A percentile compares a stretch with the other conserved stretches of the same genome.
These are phyloP conservation scores for Coemansia sp. DNA, from an alignment of 192 early-diverging fungal genomes.

Conservation along the genomic window DNA sequence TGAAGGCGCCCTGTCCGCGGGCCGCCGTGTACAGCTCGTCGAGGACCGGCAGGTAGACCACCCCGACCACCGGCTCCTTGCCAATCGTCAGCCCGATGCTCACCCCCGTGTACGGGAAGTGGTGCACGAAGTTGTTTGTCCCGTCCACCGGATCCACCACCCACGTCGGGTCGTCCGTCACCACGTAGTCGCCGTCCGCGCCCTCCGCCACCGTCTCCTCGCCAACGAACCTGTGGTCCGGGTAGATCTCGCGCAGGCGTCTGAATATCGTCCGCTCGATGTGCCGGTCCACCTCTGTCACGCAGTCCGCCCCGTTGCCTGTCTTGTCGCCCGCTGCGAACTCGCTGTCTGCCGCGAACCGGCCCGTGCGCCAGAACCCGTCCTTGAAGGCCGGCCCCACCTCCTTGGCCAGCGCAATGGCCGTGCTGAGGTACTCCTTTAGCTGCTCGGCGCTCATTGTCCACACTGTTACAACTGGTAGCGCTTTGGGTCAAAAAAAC, in stretches of 20 bases:
- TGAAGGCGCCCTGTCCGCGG: conserved; percentile 33
- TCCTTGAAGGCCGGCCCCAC: conserved; percentile 52
- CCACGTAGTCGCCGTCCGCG: conserved; percentile 46
- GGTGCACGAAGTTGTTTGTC: conserved; percentile 72
- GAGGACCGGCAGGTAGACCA: conserved; percentile 88
- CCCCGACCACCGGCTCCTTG: conserved; percentile 78
- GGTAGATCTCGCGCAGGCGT: conserved; percentile 61
- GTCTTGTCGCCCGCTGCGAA: conserved; percentile 40
- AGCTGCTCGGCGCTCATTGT: conserved; percentile 23
- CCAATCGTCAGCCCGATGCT: conserved; percentile 82
- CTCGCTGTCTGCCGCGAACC: conserved; percentile 25
- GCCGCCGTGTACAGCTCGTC: conserved; percentile 68
- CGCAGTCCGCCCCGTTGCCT: conserved; percentile 47
- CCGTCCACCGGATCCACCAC: conserved; percentile 87
- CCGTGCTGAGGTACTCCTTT: conserved; percentile 28
- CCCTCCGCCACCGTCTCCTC: conserved; percentile 74
- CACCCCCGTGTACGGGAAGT: conserved; percentile 81
- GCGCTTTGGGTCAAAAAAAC: neutral
- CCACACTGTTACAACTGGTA: neutral
- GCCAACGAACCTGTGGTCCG: conserved; percentile 82
- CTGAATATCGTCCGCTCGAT: conserved; percentile 75
- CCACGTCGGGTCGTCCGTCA: conserved; percentile 81
- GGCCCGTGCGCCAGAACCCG: conserved; percentile 46
- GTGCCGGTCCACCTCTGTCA: conserved; percentile 82
- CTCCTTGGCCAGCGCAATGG: conserved; percentile 34